Base-by-base conservation (phyloP, 2,329 filamentous ascomycete genomes). In the Fusarium armeniacum region DNA sequence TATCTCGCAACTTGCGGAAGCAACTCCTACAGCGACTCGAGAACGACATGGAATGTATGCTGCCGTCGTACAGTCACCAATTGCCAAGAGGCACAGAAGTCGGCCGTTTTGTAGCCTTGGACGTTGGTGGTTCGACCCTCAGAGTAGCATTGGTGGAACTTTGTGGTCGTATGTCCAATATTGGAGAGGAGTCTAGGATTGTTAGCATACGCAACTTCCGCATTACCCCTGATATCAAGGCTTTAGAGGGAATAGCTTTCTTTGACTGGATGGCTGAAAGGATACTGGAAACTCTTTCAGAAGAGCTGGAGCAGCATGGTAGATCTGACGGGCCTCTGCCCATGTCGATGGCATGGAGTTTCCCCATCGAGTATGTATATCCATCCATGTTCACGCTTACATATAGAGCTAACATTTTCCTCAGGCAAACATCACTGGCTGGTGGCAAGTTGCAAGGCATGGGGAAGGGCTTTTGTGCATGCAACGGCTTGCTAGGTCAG, bases 111-210 rank as follows among this genome's bases (percentile, higher is more conserved):
- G 80, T 91, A 55, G 87, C 89, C 24, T 81, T 91, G 38, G 90
- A 92, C 76, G 87, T 92, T n/a, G 90, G 90, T 38, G 90, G 90
- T 3, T 91, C 90, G 38, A 92, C 89, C 13, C 80, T 91, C 64
- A 83, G 89, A 54, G 87, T 92, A 32, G 89, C 88, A 8, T 75
- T 91, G 70, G 87, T 91, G 46, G 84, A 89, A 67, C 81, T 91
- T 58, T 80, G 80, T 53, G 87, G 87, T 13, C 80, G 81, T 32
- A 79, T 78, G 24, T 74, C 75, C 24, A 68, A 68, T 8, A 76
- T 75, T 10, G 81, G 78, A 22, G 77, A 78, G 50, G 82, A 83
- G 73, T 85, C 81, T 69, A 81, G 81, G 60, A 89, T 90, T 65
- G 77, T 89, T 58, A 84, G 82, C 65, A 86, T 86, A 71, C 81